Evolutionary conservation across 257 asterid species (phyloP).

Genomic region (Solanum lignicaule): DNA sequence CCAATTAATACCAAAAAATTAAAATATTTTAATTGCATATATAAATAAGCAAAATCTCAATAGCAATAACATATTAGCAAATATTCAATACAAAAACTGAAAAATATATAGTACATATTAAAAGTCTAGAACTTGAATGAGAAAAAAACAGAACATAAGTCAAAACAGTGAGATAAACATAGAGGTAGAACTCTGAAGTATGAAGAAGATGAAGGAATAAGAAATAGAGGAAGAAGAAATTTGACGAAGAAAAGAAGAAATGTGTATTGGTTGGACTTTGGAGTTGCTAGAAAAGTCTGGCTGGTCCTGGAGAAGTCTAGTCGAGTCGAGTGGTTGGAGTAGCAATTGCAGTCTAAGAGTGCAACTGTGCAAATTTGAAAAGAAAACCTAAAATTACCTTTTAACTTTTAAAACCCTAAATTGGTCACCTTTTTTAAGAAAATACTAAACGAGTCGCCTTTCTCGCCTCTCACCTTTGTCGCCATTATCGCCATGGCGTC

Average conservation of each 20-base stretch:
- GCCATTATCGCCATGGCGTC: no score
- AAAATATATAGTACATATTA: neutral
- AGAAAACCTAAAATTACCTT: neutral
- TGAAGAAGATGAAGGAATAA: no score
- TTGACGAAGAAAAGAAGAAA: no score
- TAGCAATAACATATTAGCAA: neutral
- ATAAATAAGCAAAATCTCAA: neutral
- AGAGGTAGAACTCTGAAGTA: no score
- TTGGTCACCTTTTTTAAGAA: neutral
- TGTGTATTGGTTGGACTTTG: neutral
- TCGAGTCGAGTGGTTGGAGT: neutral
- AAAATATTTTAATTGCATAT: neutral
- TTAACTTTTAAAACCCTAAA: neutral
- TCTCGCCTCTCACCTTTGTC: no score
- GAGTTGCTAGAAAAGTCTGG: neutral
- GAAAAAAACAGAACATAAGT: neutral
- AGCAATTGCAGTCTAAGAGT: neutral
- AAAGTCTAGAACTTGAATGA: neutral
- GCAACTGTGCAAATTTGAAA: neutral
- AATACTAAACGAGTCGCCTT: no score
- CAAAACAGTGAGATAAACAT: no score
- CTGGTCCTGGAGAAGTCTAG: neutral
- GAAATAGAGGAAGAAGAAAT: no score
- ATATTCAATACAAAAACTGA: neutral
- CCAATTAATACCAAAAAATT: neutral